These are phyloP conservation scores for Saksenaea vasiformis DNA, from an alignment of 371 early-diverging fungal species.

Conservation along the genomic window DNA sequence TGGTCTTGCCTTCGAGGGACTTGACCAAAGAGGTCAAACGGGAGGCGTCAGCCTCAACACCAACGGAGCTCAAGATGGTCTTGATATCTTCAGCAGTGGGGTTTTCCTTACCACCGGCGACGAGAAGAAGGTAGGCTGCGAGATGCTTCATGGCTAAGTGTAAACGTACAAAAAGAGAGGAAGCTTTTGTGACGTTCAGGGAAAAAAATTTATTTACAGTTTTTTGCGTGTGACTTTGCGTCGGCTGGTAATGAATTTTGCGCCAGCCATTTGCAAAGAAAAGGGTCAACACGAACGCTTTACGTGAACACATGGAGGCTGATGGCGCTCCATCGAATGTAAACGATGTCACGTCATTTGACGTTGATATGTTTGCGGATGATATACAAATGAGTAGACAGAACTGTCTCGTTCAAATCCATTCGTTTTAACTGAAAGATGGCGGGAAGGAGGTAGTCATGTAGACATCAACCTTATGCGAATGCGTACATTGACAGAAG, in stretches of 20 bases:
- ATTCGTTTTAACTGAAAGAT: too few relatives aligned
- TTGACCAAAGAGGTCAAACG: slow-evolving; percentile 70
- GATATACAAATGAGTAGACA: too few relatives aligned
- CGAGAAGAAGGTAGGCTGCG: slow-evolving; percentile 91
- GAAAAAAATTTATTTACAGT: slow-evolving; percentile 1
- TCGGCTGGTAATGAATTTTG: not conserved
- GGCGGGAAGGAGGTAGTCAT: too few relatives aligned
- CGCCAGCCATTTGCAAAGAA: too few relatives aligned
- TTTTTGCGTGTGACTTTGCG: not conserved
- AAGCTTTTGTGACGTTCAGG: slow-evolving; percentile 6
- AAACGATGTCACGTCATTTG: too few relatives aligned
- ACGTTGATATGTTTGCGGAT: too few relatives aligned
- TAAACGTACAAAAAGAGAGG: slow-evolving; percentile 1
- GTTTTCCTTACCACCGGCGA: slow-evolving; percentile 76
- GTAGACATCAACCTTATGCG: too few relatives aligned
- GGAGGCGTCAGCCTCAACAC: slow-evolving; percentile 79
- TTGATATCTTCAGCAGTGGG: slow-evolving; percentile 77
- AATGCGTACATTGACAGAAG: too few relatives aligned
- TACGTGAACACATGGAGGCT: too few relatives aligned
- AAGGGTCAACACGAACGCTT: too few relatives aligned
- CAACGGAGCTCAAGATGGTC: slow-evolving; percentile 79
- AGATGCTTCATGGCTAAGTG: slow-evolving; percentile 75
- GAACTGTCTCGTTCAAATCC: too few relatives aligned
- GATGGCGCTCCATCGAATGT: too few relatives aligned
- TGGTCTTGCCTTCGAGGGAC: slow-evolving; percentile 81